Percentiles rank a stretch among this genome's conserved stretches.
These are phyloP conservation scores for Aegilops longissima DNA, from an alignment of 176 grass and related monocot genomes.

Conservation along the genomic window DNA sequence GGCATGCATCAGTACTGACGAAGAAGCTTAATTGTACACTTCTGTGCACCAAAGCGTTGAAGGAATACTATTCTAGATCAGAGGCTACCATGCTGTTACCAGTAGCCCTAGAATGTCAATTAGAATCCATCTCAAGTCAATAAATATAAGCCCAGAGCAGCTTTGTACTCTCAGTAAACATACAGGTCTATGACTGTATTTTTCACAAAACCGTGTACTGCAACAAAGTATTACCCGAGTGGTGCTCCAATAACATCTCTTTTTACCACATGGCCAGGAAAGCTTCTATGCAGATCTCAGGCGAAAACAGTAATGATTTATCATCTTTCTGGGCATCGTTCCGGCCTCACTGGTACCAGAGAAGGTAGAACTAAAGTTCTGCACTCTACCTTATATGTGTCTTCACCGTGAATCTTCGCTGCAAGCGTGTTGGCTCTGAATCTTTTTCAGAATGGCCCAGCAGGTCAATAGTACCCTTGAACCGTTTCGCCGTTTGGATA, in stretches of 20 bases:
- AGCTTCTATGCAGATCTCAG: slow-evolving; percentile 11
- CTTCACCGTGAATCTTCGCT: slow-evolving; percentile 27
- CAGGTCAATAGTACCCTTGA: slow-evolving; percentile 32
- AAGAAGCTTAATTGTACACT: slow-evolving; percentile 13
- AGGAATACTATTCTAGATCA: slow-evolving; percentile 24
- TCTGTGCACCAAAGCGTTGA: slow-evolving; percentile 29
- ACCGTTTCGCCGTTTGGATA: slow-evolving; percentile 32
- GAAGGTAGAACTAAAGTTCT: slow-evolving; percentile 29
- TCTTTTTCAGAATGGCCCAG: slow-evolving; percentile 17
- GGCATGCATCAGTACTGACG: background rate
- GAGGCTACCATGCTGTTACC: slow-evolving; percentile 2
- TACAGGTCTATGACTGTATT: slow-evolving; percentile 12
- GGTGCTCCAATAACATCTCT: slow-evolving; percentile 20
- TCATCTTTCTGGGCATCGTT: slow-evolving; percentile 22
- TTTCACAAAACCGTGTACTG: slow-evolving; percentile 17
- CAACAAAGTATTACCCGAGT: slow-evolving; percentile 10
- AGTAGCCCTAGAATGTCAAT: slow-evolving; percentile 48
- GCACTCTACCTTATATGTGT: background rate
- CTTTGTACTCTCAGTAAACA: slow-evolving; percentile 19
- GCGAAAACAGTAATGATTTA: background rate
- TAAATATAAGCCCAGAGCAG: slow-evolving; percentile 15
- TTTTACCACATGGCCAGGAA: slow-evolving; percentile 27
- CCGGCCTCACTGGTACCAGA: slow-evolving; percentile 8
- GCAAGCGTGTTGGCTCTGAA: slow-evolving; percentile 32
- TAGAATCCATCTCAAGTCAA: slow-evolving; percentile 39